Evolutionary conservation across 441 rosid genomes (phyloP), one percentile per base, ranked within the genome.

Genomic region (Rhodomyrtus psidioides): DNA sequence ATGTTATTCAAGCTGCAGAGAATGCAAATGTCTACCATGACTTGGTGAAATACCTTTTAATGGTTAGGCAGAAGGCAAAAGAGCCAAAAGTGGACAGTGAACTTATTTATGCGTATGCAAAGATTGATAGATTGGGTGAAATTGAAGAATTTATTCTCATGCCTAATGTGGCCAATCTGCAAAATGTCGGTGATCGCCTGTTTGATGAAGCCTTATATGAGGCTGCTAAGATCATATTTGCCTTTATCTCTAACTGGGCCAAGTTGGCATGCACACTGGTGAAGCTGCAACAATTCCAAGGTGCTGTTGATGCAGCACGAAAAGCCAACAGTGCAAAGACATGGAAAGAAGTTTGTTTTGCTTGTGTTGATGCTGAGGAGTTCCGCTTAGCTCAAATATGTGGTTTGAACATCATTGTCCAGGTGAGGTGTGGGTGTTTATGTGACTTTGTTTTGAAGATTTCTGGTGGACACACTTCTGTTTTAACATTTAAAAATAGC

Each of bases 321-420:
- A 98, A 98, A 91, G 99, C 99, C 54, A 98, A 98, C 92, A 98
- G 99, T 88, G 96, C 98, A 26, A 98, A 98, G 93, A 98, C 99
- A 81, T 98, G 99, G 99, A 98, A 96, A 91, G 98, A 95, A 92
- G 98, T 98, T 85, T 98, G 99, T 93, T 98, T 98, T 95, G 98
- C 99, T 82, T 98, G 99, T 92, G 98, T 98, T 86, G 99, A 98
- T 90, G 99, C 98, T 51, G 99, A 98, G 93, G 99, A 98, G 89
- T 98, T 98, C 94, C 98, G 98, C 53, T 86, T 98, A 92, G 99
- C 99, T 60, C 99, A 98, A 87, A 98, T 98, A 79, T 96, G 99
- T 90, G 99, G 99, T 82, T 97, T 96, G 55, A 98, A 98, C 91
- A 92, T 98, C 84, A 98, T 98, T 87, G 87, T 96, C 83, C 99